Evolutionary conservation across 257 asterid species (phyloP), one percentile per base, ranked within the genome.

Genomic region (Catharanthus roseus): DNA sequence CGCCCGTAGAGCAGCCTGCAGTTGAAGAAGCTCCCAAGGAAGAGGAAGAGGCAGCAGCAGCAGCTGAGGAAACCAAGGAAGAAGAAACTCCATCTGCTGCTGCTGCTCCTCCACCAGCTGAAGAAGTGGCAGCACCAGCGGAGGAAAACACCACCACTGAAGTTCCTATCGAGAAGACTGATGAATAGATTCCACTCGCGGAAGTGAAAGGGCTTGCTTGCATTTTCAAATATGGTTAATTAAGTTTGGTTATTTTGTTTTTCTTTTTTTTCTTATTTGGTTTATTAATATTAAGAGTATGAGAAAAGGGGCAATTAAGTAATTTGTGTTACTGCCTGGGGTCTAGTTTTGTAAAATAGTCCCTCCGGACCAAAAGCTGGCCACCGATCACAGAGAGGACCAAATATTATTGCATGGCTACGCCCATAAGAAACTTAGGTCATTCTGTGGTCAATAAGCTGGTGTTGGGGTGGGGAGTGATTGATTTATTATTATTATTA

Each of bases 151-250:
- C 73, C n/a, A 41, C 42, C 72, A 39, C 71, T 4, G 79, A 86
- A 74, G 90, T 45, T 70, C 60, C 83, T 49, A 88, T 57, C 45
- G 86, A 67, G 77, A 83, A 87, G 71, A 38, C 81, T 44, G 86
- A 78, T 72, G 86, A 80, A 73, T 80, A 76, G 3, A 39, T 16
- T 53, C 29, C 44, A 50, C 5, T 4, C 24, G 7, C 15, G 18
- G 21, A 5, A 45, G 33, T 67, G 58, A 47, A 39, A 31, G 57
- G n/a, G 4, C 33, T 19, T 65, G 51, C 24, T 63, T 70, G 75
- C 75, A 50, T 54, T 73, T 62, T 42, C n/a, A 56, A 61, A 63
- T 42, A 28, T 66, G 65, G 65, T 50, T 54, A 15, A 50, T 50
- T 54, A 23, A 64, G 50, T 41, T 53, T 50, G 3, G 33, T 28